Conservation (phyloP, 495 filamentous ascomycete genomes). For the Xylaria longipes region DNA sequence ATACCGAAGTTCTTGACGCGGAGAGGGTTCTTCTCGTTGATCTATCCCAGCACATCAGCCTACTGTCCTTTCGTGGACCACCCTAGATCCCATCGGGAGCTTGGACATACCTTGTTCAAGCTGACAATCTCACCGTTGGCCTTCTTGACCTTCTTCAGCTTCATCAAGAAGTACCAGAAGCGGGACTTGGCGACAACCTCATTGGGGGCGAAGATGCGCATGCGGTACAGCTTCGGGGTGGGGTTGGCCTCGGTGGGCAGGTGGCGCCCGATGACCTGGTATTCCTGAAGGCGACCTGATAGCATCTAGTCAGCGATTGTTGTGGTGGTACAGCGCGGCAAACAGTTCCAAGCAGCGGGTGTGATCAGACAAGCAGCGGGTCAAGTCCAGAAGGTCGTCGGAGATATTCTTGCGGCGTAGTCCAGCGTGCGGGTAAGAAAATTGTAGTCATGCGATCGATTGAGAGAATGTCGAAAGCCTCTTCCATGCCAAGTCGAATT, state of each 20-base stretch:
- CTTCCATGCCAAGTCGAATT: neutral
- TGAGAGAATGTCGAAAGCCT: neutral
- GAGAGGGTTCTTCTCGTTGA: slow-evolving; percentile 95
- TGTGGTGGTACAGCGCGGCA: neutral
- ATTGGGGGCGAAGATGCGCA: slow-evolving; percentile 99
- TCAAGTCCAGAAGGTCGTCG: neutral
- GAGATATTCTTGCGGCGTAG: neutral
- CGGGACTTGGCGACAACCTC: slow-evolving; percentile 97
- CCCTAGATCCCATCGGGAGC: neutral
- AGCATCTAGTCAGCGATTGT: slow-evolving; percentile 32
- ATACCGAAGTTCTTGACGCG: slow-evolving; percentile 99
- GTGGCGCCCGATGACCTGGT: slow-evolving; percentile 99
- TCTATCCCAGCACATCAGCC: slow-evolving; percentile 58
- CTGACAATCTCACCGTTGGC: slow-evolving; percentile 98
- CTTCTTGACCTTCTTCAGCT: slow-evolving; percentile 99
- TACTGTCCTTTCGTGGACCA: slow-evolving; percentile 12
- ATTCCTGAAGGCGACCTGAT: slow-evolving; percentile 97
- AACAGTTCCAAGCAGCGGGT: neutral
- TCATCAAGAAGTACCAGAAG: slow-evolving; percentile 99
- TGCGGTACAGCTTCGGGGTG: slow-evolving; percentile 97
- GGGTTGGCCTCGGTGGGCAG: slow-evolving; percentile 94
- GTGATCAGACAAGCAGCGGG: neutral
- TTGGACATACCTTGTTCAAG: slow-evolving; percentile 84
- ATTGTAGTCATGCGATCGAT: neutral
- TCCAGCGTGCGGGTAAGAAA: neutral